A percentile compares a stretch with the other conserved stretches of the same genome.
phyloP scores from a whole-genome alignment of 345 rosid genomes.

The Linum trigynum region DNA sequence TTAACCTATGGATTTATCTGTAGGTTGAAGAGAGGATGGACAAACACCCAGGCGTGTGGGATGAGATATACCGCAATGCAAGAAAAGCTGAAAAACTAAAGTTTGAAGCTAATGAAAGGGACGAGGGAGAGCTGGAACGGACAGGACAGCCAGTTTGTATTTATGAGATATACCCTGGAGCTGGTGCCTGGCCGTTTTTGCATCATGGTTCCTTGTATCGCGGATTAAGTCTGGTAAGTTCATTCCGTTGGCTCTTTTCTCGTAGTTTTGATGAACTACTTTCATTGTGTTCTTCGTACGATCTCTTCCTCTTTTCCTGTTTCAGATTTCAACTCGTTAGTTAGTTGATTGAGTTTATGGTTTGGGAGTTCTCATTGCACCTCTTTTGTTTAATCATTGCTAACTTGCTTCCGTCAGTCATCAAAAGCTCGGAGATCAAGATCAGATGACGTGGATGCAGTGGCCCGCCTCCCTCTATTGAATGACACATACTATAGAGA shows the following conservation, averaged over 20 bases:
- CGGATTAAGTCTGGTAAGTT: conserved; percentile 89
- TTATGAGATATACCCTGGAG: conserved; percentile 78
- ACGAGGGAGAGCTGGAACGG: conserved; percentile 97
- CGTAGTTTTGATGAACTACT: not conserved
- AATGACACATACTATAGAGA: conserved; percentile 53
- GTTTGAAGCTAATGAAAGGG: conserved; percentile 87
- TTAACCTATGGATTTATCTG: conserved; percentile 19
- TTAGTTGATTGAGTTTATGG: not conserved
- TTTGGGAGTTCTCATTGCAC: not conserved
- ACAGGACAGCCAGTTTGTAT: conserved; percentile 92
- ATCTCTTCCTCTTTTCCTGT: not conserved
- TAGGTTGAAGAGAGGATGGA: conserved; percentile 90
- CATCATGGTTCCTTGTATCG: conserved; percentile 94
- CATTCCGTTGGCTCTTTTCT: conserved; percentile 2
- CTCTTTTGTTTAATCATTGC: conserved; percentile 12
- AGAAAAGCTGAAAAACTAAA: conserved; percentile 80
- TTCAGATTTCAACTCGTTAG: not conserved
- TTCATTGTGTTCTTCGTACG: not conserved
- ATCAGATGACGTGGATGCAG: conserved; percentile 95
- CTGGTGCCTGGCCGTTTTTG: conserved; percentile 95
- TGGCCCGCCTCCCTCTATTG: conserved; percentile 60
- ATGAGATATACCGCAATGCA: conserved; percentile 81
- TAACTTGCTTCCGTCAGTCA: conserved; percentile 39
- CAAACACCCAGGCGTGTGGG: conserved; percentile 59
- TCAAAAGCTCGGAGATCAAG: conserved; percentile 61